A percentile compares a stretch with the other conserved stretches of the same genome.
These are phyloP conservation scores for Podaxis sp. DNA, from an alignment of 768 basidiomycete species.

Conservation along the genomic window DNA sequence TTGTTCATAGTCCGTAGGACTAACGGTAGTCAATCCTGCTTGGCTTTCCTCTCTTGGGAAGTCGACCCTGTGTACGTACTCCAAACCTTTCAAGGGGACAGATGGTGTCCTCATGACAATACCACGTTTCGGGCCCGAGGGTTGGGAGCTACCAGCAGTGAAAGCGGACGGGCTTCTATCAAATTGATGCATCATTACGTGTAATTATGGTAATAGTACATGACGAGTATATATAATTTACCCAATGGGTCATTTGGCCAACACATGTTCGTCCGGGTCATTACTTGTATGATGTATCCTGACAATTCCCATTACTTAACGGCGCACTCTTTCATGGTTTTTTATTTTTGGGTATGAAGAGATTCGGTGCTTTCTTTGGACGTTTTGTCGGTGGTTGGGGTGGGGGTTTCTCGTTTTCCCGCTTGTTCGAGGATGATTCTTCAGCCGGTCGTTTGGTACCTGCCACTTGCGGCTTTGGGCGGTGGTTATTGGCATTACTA, in stretches of 20 bases:
- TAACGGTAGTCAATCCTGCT: constrained; percentile 82
- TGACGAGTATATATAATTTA: constrained; percentile 2
- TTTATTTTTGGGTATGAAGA: constrained; percentile 67
- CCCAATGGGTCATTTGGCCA: neutral
- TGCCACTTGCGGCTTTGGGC: constrained; percentile 12
- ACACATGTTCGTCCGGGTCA: neutral
- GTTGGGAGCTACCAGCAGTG: constrained; percentile 86
- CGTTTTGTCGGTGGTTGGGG: constrained; percentile 33
- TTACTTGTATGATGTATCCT: neutral
- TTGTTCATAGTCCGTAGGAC: constrained; percentile 40
- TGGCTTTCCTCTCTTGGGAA: constrained; percentile 87
- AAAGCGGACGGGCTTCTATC: constrained; percentile 31
- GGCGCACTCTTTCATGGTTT: constrained; percentile 13
- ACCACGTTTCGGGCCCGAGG: constrained; percentile 82
- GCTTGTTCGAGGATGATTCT: constrained; percentile 17
- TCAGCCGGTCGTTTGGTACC: constrained; percentile 18
- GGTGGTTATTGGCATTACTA: constrained; percentile 7
- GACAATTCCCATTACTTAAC: neutral
- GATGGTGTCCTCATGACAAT: constrained; percentile 70
- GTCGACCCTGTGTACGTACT: constrained; percentile 82
- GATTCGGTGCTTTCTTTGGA: constrained; percentile 37
- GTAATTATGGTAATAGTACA: constrained; percentile 1
- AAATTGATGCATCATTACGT: neutral
- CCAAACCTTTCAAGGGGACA: constrained; percentile 76
- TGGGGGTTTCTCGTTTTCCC: constrained; percentile 19